Evolutionary conservation across 1,284 basidiomycete species (phyloP), one percentile per base, ranked within the genome.

Genomic region (Trichosporon sp.): DNA sequence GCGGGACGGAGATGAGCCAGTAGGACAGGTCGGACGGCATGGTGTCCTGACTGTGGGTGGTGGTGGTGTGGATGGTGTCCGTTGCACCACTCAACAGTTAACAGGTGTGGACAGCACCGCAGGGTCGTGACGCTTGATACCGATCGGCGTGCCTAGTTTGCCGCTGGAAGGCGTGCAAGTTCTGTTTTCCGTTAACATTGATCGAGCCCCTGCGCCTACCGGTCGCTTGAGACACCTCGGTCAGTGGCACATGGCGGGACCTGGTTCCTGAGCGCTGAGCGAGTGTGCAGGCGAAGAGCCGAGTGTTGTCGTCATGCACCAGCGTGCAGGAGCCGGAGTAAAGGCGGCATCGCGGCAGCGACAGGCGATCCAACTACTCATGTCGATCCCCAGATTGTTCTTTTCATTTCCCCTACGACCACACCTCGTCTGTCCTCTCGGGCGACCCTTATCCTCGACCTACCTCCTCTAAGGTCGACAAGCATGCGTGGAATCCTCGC

Each of bases 1-100:
- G 78, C 5, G 86, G 87, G 6, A 86, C 85, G 16, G 87, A 83
- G 73, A 88, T 83, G 75, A 88, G 82, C 87, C 87, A 88, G 80
- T 87, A 87, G 4, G 85, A 83, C 61, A 85, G 75, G 73, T 86
- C 85, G 66, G 85, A 86, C n/a, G 86, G 86, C 87, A 86, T 87
- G 26, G 31, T 75, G 71, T 8, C 51, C 51, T n/a, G 8, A 26
- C 51, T 16, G 51, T 54, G 51, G 14, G 51, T 54, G 51, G 6
- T 21, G 35, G 43, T 43, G 35, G 40, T 10, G 56, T 32, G 61
- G 66, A 16, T 19, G 66, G 12, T 70, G 66, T n/a, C 31, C 11
- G 59, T 16, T 31, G 32, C 31, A 65, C 26, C 61, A 38, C 51
- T 54, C 51, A 19, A 10, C 38, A 40, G 10, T 10, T 40, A 12